Percentiles rank a stretch among this genome's conserved stretches.
Evolutionary conservation across 108 stramenopile species (phyloP).

Genomic region (Pinguiococcus pyrenoidosus): DNA sequence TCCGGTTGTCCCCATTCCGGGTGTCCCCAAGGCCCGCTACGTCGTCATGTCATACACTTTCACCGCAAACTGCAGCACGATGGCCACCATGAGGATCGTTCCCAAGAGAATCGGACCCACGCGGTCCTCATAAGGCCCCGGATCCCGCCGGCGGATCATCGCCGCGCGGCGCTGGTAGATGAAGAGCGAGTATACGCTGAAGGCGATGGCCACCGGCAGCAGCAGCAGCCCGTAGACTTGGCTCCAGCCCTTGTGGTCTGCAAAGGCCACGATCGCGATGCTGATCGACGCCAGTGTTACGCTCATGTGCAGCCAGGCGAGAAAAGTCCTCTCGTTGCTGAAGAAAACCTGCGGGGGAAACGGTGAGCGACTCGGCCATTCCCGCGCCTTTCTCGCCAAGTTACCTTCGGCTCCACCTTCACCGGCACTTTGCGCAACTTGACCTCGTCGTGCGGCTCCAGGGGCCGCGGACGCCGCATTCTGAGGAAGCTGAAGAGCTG

Average conservation of each 20-base stretch:
- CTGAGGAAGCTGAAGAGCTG: too few species aligned
- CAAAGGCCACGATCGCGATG: slow-evolving; percentile 13
- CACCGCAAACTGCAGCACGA: slow-evolving; percentile 58
- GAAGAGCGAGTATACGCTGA: slow-evolving; percentile 67
- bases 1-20: too few species aligned
- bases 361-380: neutral
- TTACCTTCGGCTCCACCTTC: slow-evolving; percentile 2
- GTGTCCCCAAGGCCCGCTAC: too few species aligned
- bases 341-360: too few species aligned
- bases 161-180: slow-evolving; percentile 57
- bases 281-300: slow-evolving; percentile 45
- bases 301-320: slow-evolving; percentile 11
- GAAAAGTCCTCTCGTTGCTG: slow-evolving; percentile 8
- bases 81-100: slow-evolving; percentile 57
- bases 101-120: slow-evolving; percentile 65
- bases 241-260: slow-evolving; percentile 14
- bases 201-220: slow-evolving; percentile 66
- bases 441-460: neutral
- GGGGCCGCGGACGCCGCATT: too few species aligned
- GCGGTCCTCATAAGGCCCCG: slow-evolving; percentile 76
- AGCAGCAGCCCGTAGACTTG: slow-evolving; percentile 64
- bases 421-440: slow-evolving; percentile 11
- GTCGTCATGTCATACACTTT: slow-evolving; percentile 43
- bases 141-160: slow-evolving; percentile 65
- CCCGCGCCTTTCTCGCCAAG: neutral